Base-by-base conservation (phyloP, 2,329 filamentous ascomycete genomes). In the Achaetomium macrosporum region DNA sequence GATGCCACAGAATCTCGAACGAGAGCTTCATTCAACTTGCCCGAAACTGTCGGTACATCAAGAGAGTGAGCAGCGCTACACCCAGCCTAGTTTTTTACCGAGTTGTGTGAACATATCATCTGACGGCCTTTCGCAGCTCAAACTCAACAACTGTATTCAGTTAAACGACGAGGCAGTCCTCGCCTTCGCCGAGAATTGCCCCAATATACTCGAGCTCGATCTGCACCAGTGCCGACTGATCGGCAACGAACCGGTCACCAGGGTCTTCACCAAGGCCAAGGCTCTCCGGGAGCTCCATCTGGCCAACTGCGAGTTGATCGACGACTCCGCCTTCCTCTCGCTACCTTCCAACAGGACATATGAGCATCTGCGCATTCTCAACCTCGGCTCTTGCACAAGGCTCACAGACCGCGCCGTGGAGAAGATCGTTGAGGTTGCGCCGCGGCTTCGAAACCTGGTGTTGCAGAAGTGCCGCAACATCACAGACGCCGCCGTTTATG, bases 191-290 rank as follows among this genome's bases (percentile, higher is more conserved):
- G 77, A 84, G 42, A 82, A 95, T 69, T 96, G 92, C 67, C 88
- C 85, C 12, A 92, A 96, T 60, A 90, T 99, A 31, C 84, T 99
- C 57, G 93, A 99, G 69, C 96, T 99, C 57, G 93, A 99, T 67
- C 80, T 99, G 13, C 88, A 96, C 62, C 87, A 90, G 62, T 95
- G 93, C 73, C 78, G 76, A 50, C 78, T 84, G 42, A 83, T 99
- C 59, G 88, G 88, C 57, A 93, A 95, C 65, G 80, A 84, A 20
- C 89, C 93, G 0, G 81, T 99, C 45, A 92, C 88, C 0, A 81
- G 86, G 2, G 80, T 99, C 13, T 77, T 99, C 45, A 78, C 82
- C 19, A 85, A 87, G 59, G 87, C 91, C 25, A 83, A 83, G 47
- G 85, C 91, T 50, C 78, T 99, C n/a, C 87, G 93, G 49, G 93